A percentile compares a stretch with the other conserved stretches of the same genome.
These are phyloP conservation scores for Russula foetens DNA, from an alignment of 768 basidiomycete species.

Conservation along the genomic window DNA sequence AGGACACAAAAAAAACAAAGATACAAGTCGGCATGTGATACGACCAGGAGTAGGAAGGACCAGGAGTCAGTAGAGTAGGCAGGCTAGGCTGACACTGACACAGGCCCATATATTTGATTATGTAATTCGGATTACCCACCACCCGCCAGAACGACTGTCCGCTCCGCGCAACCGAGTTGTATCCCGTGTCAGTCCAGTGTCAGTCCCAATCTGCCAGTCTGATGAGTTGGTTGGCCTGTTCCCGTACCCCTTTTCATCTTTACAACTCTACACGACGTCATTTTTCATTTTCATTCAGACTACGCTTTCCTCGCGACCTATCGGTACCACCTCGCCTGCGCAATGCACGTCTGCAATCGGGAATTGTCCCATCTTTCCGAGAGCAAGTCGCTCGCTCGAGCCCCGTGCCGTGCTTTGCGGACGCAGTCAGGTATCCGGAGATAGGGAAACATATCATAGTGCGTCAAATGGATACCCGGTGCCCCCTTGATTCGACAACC, in stretches of 20 bases:
- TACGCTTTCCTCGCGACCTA: background rate
- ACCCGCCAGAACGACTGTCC: no score
- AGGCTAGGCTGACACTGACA: no score
- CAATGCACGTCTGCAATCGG: conserved; percentile 5
- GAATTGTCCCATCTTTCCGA: conserved; percentile 27
- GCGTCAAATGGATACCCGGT: conserved; percentile 21
- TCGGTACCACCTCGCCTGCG: background rate
- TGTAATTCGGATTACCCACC: no score
- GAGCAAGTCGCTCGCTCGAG: conserved; percentile 29
- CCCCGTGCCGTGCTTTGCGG: conserved; percentile 35
- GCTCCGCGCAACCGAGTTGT: no score
- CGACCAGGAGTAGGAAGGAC: no score
- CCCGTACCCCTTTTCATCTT: background rate
- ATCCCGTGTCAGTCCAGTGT: no score
- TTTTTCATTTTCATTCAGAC: conserved; percentile 7
- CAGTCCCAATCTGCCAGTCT: no score
- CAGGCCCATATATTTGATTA: no score
- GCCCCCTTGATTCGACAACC: background rate
- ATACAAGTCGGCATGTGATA: no score
- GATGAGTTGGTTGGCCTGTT: no score
- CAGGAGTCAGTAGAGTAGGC: no score
- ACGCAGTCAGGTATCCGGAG: conserved; percentile 40
- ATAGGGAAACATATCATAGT: conserved; percentile 48
- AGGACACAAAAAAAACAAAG: no score
- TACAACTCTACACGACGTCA: conserved; percentile 5